Evolutionary conservation across 129 eudicot genomes (phyloP).

Genomic region (Pulicaria dysenterica): DNA sequence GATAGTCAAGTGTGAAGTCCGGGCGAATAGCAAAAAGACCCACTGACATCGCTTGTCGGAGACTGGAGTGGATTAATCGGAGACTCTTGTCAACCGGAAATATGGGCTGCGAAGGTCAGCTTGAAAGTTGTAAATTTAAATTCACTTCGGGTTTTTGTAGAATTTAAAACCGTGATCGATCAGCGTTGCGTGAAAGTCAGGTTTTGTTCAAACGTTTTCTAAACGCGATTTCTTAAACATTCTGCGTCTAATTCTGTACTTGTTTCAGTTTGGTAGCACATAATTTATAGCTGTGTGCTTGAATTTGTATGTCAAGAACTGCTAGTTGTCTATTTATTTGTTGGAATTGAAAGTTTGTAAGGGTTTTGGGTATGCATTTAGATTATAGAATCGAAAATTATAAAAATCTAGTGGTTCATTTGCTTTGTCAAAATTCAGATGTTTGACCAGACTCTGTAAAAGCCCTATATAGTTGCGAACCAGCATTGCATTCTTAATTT

Average conservation of each 20-base stretch:
- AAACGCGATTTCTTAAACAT: not conserved
- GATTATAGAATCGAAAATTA: constrained; percentile 9
- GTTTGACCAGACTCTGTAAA: constrained; percentile 19
- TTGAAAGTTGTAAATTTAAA: not conserved
- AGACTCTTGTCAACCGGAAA: constrained; percentile 21
- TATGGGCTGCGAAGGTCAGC: constrained; percentile 30
- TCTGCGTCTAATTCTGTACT: not conserved
- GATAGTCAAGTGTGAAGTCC: not conserved
- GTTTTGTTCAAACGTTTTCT: not conserved
- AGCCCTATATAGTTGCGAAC: not conserved
- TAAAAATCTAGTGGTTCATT: not conserved
- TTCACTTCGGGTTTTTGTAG: constrained; percentile 16
- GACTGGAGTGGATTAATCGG: not conserved
- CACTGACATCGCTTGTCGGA: no score
- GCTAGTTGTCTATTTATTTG: no score
- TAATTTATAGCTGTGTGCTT: not conserved
- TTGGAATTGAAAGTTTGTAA: constrained; percentile 6
- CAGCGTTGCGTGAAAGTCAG: not conserved
- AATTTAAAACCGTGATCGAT: constrained; percentile 13
- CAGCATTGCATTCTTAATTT: no score
- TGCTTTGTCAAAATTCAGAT: not conserved
- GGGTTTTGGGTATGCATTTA: not conserved
- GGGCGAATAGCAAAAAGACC: not conserved
- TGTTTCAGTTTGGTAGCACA: constrained; percentile 15
- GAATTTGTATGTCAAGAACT: no score